A percentile compares a stretch with the other conserved stretches of the same genome.
These are phyloP conservation scores for Scortechinia acanthostroma DNA, from an alignment of 2,329 filamentous ascomycete species.

Conservation along the genomic window DNA sequence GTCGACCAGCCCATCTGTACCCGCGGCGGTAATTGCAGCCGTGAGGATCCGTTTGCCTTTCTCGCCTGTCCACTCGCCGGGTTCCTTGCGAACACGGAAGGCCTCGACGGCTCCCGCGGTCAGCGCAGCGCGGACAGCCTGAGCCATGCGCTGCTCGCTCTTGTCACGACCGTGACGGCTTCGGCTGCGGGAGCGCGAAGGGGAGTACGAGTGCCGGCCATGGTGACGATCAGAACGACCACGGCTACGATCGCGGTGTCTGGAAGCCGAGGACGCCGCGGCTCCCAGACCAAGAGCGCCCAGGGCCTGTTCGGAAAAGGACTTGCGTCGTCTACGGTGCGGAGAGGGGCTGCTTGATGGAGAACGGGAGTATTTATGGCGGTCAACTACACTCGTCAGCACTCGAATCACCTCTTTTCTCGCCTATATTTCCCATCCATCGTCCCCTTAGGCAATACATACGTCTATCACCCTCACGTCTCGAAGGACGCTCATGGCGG, in stretches of 20 bases:
- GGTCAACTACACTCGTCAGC: too few relatives aligned
- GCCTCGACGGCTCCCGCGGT: constrained; percentile 10
- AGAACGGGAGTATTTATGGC: too few relatives aligned
- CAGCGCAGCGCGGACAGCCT: constrained; percentile 9
- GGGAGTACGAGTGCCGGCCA: not conserved
- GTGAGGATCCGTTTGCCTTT: constrained; percentile 9
- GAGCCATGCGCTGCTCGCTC: constrained; percentile 21
- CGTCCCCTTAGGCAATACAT: too few relatives aligned
- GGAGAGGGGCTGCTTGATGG: not conserved
- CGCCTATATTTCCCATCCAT: too few relatives aligned
- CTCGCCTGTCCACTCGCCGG: constrained; percentile 7
- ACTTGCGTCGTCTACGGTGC: not conserved
- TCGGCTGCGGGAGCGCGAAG: not conserved
- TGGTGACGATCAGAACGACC: not conserved
- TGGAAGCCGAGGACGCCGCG: not conserved
- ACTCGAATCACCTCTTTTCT: too few relatives aligned
- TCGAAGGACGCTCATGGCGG: not conserved
- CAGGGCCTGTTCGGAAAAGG: not conserved
- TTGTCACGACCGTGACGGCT: constrained; percentile 12
- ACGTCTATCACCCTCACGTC: too few relatives aligned
- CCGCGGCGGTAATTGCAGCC: constrained; percentile 10
- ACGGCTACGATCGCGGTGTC: not conserved
- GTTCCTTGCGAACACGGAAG: constrained; percentile 8
- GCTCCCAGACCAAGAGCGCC: not conserved
- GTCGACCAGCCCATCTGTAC: constrained; percentile 7